Base-by-base conservation (phyloP, 1,284 basidiomycete genomes). In the Exsudoporus floridanus region DNA sequence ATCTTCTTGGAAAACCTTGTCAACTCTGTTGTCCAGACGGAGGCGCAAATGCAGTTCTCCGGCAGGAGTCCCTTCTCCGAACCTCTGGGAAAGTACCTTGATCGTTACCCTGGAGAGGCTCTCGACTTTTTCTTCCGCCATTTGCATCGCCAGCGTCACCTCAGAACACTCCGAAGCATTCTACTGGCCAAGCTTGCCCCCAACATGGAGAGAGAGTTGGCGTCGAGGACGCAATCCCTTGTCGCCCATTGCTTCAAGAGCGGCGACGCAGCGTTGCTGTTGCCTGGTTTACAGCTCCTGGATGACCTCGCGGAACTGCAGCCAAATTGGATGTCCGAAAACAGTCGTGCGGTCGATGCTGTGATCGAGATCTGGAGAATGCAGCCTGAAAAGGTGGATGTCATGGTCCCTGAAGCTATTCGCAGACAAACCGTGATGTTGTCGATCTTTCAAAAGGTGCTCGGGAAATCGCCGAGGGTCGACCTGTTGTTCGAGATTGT, bases 1-100 rank as follows among this genome's bases (percentile, higher is more conserved):
- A 89, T 93, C 52, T 99, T 96, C 76, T 79, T 99, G 41, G 87
- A 92, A 62, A 84, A 86, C 49, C 84, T 99, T 28, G 86, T 93
- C 52, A 89, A 87, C 54, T 81, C 86, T 8, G 87, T 99, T 46
- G 94, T 98, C n/a, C 89, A 96, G 62, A 95, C 94, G 7, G 97
- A 99, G 74, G 80, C 88, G 1, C 83, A 88, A 60, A 85, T 99
- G 73, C 90, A 94, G 60, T 96, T 96, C 65, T 92, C 92, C 1
- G 86, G 87, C 5, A 82, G 82, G 44, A 98, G 90, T 60, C 94
- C 95, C 0, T 98, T 99, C 74, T 98, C 96, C 0, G 88, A 93
- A 59, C 95, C 95, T 19, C 75, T 99, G 39, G 93, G 90, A 16
- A 88, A 88, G 68, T 99, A 93, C 71, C 80, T 99, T 25, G 86